Evolutionary conservation across 2,329 filamentous ascomycete species (phyloP), one percentile per base, ranked within the genome.

Genomic region (Verticillium alfalfae): DNA sequence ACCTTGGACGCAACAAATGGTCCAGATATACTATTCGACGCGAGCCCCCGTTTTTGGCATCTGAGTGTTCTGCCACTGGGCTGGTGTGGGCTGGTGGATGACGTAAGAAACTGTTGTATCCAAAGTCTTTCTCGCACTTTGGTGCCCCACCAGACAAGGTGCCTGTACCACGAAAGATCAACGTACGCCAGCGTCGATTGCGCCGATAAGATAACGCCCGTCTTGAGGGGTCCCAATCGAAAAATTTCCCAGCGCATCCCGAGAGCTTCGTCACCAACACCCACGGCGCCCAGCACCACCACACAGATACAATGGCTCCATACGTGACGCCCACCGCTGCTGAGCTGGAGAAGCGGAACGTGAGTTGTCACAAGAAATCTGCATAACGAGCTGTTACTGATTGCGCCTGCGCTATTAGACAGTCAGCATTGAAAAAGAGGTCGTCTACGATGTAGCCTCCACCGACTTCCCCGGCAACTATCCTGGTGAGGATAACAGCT

Each of bases 391-490:
- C 45, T 62, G 62, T n/a, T 58, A 9, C 37, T n/a, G 60, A 57
- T 58, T 15, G 41, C 34, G 39, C 18, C 54, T 5, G 12, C 22
- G 10, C 22, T 55, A 6, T 5, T 69, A 97, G 91, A 89, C 91
- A 69, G 88, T 99, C 71, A 87, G 89, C 68, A 88, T 99, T 78
- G 92, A 95, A 75, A 82, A 88, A 68, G 95, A 99, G 78, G 97
- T 92, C 26, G 90, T 99, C 71, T 91, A 90, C 68, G 88, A 98
- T 79, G 90, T 94, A 69, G 85, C 89, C 65, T 95, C 93, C 56
- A 96, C 88, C 70, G 94, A 98, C 73, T 97, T 94, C 74, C 96
- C 96, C 16, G 90, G 90, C 67, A 92, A 97, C 76, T 95, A 89
- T 80, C 90, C 92, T 3, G 91, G 91, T 68, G 95, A 98, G 79